phyloP scores from a whole-genome alignment of 2,329 filamentous ascomycete species.

The Ascosphaera aggregata region DNA sequence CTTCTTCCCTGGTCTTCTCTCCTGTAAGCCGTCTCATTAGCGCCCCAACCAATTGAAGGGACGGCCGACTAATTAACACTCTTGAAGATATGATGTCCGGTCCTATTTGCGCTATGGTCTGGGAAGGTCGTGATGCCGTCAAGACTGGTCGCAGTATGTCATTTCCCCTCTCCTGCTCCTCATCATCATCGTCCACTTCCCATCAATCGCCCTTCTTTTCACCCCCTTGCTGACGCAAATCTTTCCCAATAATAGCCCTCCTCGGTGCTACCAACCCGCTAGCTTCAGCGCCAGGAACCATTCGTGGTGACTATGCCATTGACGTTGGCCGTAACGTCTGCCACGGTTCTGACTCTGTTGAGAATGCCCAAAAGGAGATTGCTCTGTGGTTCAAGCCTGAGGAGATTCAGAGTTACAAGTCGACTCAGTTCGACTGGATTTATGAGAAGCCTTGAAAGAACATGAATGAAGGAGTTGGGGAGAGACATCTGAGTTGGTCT shows the following conservation, averaged over 20 bases:
- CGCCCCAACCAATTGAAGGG: neutral
- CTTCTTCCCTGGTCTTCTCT: slow-evolving; percentile 87
- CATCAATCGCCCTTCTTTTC: too few species aligned
- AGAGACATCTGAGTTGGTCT: too few species aligned
- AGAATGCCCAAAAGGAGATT: slow-evolving; percentile 99
- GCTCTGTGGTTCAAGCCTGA: slow-evolving; percentile 88
- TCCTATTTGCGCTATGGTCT: slow-evolving; percentile 98
- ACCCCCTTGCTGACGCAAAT: too few species aligned
- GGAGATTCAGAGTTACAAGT: slow-evolving; percentile 71
- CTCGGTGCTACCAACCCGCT: slow-evolving; percentile 98
- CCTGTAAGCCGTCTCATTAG: slow-evolving; percentile 39
- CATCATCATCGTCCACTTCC: too few species aligned
- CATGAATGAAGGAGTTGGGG: neutral
- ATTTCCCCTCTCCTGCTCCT: neutral
- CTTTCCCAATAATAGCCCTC: slow-evolving; percentile 31
- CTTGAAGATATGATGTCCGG: slow-evolving; percentile 76
- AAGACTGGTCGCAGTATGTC: slow-evolving; percentile 81
- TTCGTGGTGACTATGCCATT: slow-evolving; percentile 82
- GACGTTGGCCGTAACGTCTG: slow-evolving; percentile 95
- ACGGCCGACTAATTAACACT: slow-evolving; percentile 1
- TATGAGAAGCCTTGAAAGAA: slow-evolving; percentile 56
- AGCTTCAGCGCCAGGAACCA: slow-evolving; percentile 84
- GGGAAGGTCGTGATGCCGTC: slow-evolving; percentile 96
- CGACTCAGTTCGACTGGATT: slow-evolving; percentile 72
- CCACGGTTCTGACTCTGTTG: slow-evolving; percentile 97